Evolutionary conservation across 2,329 filamentous ascomycete genomes (phyloP), one percentile per base, ranked within the genome.

Genomic region (Tolypocladium ovalisporum): DNA sequence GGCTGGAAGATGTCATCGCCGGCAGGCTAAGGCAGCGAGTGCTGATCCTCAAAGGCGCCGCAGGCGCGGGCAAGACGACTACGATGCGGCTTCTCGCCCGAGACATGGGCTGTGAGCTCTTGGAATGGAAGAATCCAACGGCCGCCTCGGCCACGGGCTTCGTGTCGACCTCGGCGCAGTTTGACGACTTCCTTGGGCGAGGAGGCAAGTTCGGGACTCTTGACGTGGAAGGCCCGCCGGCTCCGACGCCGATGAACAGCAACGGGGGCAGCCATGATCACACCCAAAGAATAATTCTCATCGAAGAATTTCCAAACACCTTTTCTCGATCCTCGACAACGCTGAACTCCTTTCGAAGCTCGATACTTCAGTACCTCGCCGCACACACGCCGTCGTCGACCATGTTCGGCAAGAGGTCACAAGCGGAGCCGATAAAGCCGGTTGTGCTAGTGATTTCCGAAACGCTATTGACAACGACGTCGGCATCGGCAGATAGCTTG

Each of bases 391-490:
- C 85, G 1, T 77, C 84, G 8, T 71, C 82, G 17, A 70, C 78
- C 35, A 67, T 70, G 57, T 80, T 76, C 68, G 73, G 70, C 27
- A 76, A 66, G 60, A 76, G 72, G 63, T 71, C 66, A 54, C 70
- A 64, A 36, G 63, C 64, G 54, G 77, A 80, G 4, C 71, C 77
- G 12, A 75, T 85, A 32, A 84, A 83, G 1, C 94, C 94, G 0
- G 79, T 97, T 39, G 82, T 99, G 36, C 86, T 99, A 75, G 82
- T 99, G 58, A 85, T 99, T 54, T 97, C 94, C 0, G 94, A 99
- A 71, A 95, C 90, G 0, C 76, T 96, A 17, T 75, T 96, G 19
- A 93, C 89, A 0, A 94, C 91, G 1, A 91, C 86, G 9, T 92
- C 89, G 3, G 87, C 91, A 1, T 85, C 88, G 12, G 85, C 90